Evolutionary conservation across 2,329 filamentous ascomycete species (phyloP).

Genomic region (Blumeria graminis): DNA sequence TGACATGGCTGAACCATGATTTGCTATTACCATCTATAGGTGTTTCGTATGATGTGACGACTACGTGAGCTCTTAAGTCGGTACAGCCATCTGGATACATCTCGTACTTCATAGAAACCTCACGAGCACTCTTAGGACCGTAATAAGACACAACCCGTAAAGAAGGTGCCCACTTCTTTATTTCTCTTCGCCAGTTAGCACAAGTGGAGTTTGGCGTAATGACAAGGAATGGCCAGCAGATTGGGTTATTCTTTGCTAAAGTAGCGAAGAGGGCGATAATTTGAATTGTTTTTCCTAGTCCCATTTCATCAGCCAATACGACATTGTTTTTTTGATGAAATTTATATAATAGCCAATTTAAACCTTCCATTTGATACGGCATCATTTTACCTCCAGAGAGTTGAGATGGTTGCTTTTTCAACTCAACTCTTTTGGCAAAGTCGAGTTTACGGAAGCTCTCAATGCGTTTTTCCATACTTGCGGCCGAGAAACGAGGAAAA

Average conservation of each 20-base stretch:
- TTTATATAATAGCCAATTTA: slow-evolving; percentile 89
- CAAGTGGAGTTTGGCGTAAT: slow-evolving; percentile 90
- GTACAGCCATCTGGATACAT: slow-evolving; percentile 45
- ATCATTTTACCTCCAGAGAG: slow-evolving; percentile 64
- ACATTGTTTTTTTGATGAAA: slow-evolving; percentile 65
- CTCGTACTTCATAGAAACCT: slow-evolving; percentile 60
- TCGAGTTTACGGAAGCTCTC: slow-evolving; percentile 37
- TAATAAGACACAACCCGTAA: slow-evolving; percentile 84
- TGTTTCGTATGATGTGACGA: slow-evolving; percentile 87
- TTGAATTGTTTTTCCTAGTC: slow-evolving; percentile 89
- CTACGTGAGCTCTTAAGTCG: slow-evolving; percentile 66
- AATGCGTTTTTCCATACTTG: slow-evolving; percentile 41
- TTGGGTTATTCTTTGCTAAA: slow-evolving; percentile 38
- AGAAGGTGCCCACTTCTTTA: slow-evolving; percentile 76
- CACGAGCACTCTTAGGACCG: slow-evolving; percentile 48
- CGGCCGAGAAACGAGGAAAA: slow-evolving; percentile 30
- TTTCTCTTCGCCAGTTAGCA: slow-evolving; percentile 91
- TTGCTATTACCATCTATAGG: slow-evolving; percentile 48
- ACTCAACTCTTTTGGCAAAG: slow-evolving; percentile 41
- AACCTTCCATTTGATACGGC: slow-evolving; percentile 76
- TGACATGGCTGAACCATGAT: slow-evolving; percentile 40
- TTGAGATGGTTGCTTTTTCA: slow-evolving; percentile 46
- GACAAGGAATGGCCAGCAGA: slow-evolving; percentile 74
- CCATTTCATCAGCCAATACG: slow-evolving; percentile 94
- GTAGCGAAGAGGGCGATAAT: slow-evolving; percentile 62